Evolutionary conservation across 768 basidiomycete species (phyloP).

Genomic region (Lactarius sanguifluus): DNA sequence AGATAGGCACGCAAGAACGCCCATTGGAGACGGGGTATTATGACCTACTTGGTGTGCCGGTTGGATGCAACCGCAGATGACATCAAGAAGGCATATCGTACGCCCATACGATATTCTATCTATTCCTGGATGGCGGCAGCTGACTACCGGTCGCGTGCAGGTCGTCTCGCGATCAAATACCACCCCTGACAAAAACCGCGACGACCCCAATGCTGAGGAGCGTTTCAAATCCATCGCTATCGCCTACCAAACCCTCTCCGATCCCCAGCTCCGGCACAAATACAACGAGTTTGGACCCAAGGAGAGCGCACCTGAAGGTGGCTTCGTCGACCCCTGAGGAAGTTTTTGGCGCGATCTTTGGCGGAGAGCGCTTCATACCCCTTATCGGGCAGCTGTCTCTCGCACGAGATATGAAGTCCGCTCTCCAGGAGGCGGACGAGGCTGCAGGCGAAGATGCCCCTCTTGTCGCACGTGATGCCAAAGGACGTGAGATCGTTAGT

Average conservation of each 20-base stretch:
- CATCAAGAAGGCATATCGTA: slow-evolving; percentile 89
- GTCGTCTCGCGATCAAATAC: slow-evolving; percentile 83
- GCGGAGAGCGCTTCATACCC: slow-evolving; percentile 80
- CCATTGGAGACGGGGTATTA: slow-evolving; percentile 92
- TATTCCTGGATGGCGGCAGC: not conserved
- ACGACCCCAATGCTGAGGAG: slow-evolving; percentile 82
- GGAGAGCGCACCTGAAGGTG: slow-evolving; percentile 79
- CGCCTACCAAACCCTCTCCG: slow-evolving; percentile 84
- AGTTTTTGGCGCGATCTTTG: slow-evolving; percentile 76
- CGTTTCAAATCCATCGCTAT: slow-evolving; percentile 91
- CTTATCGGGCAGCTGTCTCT: slow-evolving; percentile 89
- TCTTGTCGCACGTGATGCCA: slow-evolving; percentile 49
- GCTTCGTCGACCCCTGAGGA: slow-evolving; percentile 86
- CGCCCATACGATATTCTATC: slow-evolving; percentile 32
- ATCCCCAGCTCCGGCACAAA: slow-evolving; percentile 69
- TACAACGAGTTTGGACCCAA: slow-evolving; percentile 92
- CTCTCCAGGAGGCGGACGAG: slow-evolving; percentile 83
- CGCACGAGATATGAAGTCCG: slow-evolving; percentile 90
- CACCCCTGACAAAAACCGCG: slow-evolving; percentile 93
- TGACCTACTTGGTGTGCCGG: slow-evolving; percentile 74
- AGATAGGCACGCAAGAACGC: slow-evolving; percentile 85
- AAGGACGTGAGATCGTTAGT: slow-evolving; percentile 43
- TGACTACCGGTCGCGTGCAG: slow-evolving; percentile 38
- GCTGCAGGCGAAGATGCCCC: slow-evolving; percentile 44
- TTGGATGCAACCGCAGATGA: slow-evolving; percentile 79